These are phyloP conservation scores for Lunularia cruciata DNA, from an alignment of 225 moss, liverwort and hornwort genomes.

Conservation along the genomic window DNA sequence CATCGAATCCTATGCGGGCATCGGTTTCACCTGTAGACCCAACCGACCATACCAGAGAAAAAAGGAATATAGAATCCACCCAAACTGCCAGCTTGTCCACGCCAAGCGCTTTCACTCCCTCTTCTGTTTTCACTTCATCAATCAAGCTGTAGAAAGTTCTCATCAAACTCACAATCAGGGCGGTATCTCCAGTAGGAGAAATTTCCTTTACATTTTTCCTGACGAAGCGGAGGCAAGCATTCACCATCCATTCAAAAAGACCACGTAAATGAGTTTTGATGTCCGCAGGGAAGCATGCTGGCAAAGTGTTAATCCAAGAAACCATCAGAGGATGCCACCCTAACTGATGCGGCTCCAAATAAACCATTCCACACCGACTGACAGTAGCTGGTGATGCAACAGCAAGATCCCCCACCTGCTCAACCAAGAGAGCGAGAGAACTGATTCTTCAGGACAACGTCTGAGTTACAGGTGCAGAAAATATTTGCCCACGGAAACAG, in stretches of 20 bases:
- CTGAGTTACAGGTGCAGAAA: too few species aligned
- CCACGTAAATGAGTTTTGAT: constrained; percentile 68
- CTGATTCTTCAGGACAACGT: too few species aligned
- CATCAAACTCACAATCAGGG: constrained; percentile 71
- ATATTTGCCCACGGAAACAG: too few species aligned
- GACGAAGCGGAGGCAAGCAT: constrained; percentile 62
- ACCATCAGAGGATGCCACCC: constrained; percentile 79
- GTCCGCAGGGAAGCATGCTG: constrained; percentile 52
- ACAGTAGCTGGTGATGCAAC: constrained; percentile 92
- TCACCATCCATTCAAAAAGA: constrained; percentile 81
- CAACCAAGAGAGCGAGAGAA: neutral
- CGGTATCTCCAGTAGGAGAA: constrained; percentile 74
- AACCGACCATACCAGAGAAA: constrained; percentile 78
- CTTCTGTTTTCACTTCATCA: constrained; percentile 66
- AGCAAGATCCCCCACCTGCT: constrained; percentile 85
- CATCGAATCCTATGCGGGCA: constrained; percentile 55
- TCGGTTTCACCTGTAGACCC: constrained; percentile 68
- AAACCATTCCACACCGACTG: constrained; percentile 90
- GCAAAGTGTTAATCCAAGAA: constrained; percentile 73
- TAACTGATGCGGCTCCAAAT: constrained; percentile 84
- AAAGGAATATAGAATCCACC: constrained; percentile 79
- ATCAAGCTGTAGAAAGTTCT: constrained; percentile 77
- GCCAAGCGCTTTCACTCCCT: constrained; percentile 63
- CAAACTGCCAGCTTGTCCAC: constrained; percentile 57
- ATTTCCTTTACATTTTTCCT: constrained; percentile 72